Evolutionary conservation across 805 yeast genomes (phyloP).

Genomic region (Candida silvatica): DNA sequence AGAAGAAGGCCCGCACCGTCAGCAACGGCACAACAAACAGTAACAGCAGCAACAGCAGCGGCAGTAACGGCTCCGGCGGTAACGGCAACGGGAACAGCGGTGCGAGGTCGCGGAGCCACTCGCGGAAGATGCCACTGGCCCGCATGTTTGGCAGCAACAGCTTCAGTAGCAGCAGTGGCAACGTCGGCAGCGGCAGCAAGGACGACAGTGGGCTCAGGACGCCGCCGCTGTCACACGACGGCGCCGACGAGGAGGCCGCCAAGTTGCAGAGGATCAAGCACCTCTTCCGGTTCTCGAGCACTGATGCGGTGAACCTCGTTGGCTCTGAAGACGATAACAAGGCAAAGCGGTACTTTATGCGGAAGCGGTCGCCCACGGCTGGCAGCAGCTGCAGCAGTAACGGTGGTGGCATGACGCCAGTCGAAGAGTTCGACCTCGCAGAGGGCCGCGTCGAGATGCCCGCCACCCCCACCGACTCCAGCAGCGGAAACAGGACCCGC

Average conservation of each 20-base stretch:
- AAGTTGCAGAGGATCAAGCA: conserved; percentile 3
- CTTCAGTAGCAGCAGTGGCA: too few relatives aligned
- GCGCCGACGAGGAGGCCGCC: not conserved
- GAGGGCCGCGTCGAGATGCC: conserved; percentile 1
- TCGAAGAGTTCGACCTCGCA: conserved; percentile 1
- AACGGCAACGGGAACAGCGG: conserved; percentile 7
- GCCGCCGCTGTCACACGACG: too few relatives aligned
- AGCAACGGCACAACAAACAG: too few relatives aligned
- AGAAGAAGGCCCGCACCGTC: too few relatives aligned
- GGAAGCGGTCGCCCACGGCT: too few relatives aligned
- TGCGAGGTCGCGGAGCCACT: conserved; percentile 32
- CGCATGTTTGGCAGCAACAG: too few relatives aligned
- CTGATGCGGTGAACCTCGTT: not conserved
- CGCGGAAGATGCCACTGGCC: conserved; percentile 27
- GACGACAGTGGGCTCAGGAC: too few relatives aligned
- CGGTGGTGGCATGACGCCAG: not conserved
- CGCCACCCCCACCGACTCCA: not conserved
- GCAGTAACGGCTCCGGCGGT: too few relatives aligned
- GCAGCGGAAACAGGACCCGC: not conserved
- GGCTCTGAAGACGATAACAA: not conserved
- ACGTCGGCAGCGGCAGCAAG: too few relatives aligned
- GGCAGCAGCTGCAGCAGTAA: not conserved
- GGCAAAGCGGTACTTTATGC: not conserved
- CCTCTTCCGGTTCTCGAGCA: conserved; percentile 3
- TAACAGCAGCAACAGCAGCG: too few relatives aligned